Conservation (phyloP, 257 asterid species). For the Echites panduratus region DNA sequence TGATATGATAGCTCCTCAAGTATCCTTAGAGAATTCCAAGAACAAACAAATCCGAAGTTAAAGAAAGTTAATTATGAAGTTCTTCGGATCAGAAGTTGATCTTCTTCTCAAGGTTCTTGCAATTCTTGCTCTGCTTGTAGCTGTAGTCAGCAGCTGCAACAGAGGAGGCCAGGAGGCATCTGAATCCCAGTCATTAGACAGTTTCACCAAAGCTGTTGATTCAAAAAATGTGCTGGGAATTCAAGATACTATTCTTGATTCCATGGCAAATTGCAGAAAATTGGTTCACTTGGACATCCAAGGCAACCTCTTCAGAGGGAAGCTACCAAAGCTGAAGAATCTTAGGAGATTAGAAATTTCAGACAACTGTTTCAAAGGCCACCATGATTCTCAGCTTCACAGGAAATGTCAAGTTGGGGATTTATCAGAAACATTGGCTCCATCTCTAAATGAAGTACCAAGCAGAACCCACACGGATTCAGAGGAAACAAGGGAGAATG, state of each 20-base stretch:
- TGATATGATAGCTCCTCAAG: not conserved
- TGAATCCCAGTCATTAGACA: conserved; percentile 17
- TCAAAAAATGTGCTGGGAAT: conserved; percentile 19
- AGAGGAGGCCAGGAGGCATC: conserved; percentile 3
- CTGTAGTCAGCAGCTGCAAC: conserved; percentile 19
- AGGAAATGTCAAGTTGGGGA: not conserved
- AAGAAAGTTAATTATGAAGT: not conserved
- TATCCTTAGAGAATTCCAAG: not conserved
- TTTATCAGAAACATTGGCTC: not conserved
- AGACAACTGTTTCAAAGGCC: conserved; percentile 11
- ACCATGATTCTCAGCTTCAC: too few species aligned
- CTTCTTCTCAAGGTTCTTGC: conserved; percentile 15
- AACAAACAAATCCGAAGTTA: not conserved
- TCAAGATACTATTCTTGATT: conserved; percentile 17
- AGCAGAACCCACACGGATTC: not conserved
- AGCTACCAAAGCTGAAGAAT: conserved; percentile 19
- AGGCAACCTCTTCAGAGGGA: conserved; percentile 18
- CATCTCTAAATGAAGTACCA: not conserved
- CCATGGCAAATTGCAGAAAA: conserved; percentile 15
- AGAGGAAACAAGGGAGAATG: not conserved
- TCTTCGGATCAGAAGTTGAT: not conserved
- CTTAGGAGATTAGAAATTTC: conserved; percentile 22
- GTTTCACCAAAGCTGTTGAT: conserved; percentile 24
- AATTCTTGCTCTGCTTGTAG: conserved; percentile 9
- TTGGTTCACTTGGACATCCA: conserved; percentile 23